Conservation (phyloP, 495 filamentous ascomycete genomes). For the Cudoniella acicularis region DNA sequence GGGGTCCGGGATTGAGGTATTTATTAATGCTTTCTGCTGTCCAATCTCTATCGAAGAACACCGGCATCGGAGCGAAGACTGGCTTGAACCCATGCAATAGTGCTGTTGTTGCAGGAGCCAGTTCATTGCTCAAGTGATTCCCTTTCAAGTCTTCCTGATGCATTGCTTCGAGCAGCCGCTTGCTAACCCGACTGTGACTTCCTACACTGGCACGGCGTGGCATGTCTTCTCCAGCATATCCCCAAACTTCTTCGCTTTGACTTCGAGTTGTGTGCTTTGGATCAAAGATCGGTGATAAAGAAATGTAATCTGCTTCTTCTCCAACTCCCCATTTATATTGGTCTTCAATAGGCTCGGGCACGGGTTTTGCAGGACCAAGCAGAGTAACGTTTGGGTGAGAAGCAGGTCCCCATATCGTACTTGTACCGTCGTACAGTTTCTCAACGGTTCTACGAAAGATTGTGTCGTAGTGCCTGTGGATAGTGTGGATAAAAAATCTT, state of each 20-base stretch:
- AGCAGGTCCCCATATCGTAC: slow-evolving; percentile 62
- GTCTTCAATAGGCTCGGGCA: slow-evolving; percentile 50
- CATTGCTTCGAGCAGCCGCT: slow-evolving; percentile 62
- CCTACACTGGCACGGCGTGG: slow-evolving; percentile 65
- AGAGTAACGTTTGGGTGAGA: slow-evolving; percentile 49
- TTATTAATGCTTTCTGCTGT: slow-evolving; percentile 47
- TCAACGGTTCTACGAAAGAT: slow-evolving; percentile 51
- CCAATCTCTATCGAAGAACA: slow-evolving; percentile 64
- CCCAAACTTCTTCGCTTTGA: slow-evolving; percentile 57
- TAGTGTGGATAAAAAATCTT: slow-evolving; percentile 63
- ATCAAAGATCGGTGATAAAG: slow-evolving; percentile 67
- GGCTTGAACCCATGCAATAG: slow-evolving; percentile 71
- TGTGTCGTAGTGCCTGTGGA: slow-evolving; percentile 56
- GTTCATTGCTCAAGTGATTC: slow-evolving; percentile 63
- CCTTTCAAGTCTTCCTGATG: slow-evolving; percentile 56
- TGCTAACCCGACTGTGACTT: slow-evolving; percentile 60
- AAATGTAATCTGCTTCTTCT: slow-evolving; percentile 74
- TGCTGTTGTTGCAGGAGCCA: slow-evolving; percentile 61
- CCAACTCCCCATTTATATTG: slow-evolving; percentile 68
- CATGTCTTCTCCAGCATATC: slow-evolving; percentile 51
- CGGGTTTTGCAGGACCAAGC: slow-evolving; percentile 56
- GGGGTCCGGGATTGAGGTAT: slow-evolving; percentile 59
- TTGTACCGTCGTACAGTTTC: slow-evolving; percentile 31
- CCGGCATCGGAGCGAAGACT: slow-evolving; percentile 64
- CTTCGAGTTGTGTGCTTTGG: slow-evolving; percentile 61